These are phyloP conservation scores for Apophysomyces sp. DNA, from an alignment of 371 early-diverging fungal species.

Conservation along the genomic window DNA sequence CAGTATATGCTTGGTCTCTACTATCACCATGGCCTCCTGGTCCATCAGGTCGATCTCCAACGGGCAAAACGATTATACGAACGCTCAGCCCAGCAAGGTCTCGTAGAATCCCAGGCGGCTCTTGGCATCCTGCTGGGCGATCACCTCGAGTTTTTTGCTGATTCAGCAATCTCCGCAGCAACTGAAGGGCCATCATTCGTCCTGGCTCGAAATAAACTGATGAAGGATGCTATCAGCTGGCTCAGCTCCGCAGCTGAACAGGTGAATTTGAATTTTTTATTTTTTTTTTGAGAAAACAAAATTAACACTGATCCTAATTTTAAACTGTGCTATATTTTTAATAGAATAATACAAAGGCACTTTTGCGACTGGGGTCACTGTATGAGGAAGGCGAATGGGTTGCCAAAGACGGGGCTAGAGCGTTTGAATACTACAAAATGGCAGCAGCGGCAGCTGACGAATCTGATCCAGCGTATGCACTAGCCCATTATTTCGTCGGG, in stretches of 20 bases:
- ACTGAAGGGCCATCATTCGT: background rate
- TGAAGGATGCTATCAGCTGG: slow-evolving; percentile 22
- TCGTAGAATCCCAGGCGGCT: slow-evolving; percentile 29
- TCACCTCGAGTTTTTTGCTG: background rate
- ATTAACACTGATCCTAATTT: too few species aligned
- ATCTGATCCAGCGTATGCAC: background rate
- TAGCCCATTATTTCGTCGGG: slow-evolving; percentile 34
- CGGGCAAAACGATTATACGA: background rate
- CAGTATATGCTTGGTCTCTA: slow-evolving; percentile 35
- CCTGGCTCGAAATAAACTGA: background rate
- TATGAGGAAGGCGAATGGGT: slow-evolving; percentile 30
- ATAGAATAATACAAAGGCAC: slow-evolving; percentile 25
- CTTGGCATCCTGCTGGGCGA: slow-evolving; percentile 20
- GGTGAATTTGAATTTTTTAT: slow-evolving; percentile 7
- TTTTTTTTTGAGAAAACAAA: too few species aligned
- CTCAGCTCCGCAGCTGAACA: slow-evolving; percentile 20
- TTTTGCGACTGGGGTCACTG: slow-evolving; percentile 26
- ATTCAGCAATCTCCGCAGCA: background rate
- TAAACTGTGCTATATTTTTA: too few species aligned
- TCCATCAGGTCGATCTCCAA: background rate
- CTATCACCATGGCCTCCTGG: slow-evolving; percentile 7
- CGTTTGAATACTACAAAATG: slow-evolving; percentile 18
- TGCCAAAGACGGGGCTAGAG: slow-evolving; percentile 8
- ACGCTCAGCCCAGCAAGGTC: slow-evolving; percentile 24
- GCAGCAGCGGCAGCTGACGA: slow-evolving; percentile 8